phyloP scores from a whole-genome alignment of 2,329 filamentous ascomycete genomes.

The Colletotrichum sp. region DNA sequence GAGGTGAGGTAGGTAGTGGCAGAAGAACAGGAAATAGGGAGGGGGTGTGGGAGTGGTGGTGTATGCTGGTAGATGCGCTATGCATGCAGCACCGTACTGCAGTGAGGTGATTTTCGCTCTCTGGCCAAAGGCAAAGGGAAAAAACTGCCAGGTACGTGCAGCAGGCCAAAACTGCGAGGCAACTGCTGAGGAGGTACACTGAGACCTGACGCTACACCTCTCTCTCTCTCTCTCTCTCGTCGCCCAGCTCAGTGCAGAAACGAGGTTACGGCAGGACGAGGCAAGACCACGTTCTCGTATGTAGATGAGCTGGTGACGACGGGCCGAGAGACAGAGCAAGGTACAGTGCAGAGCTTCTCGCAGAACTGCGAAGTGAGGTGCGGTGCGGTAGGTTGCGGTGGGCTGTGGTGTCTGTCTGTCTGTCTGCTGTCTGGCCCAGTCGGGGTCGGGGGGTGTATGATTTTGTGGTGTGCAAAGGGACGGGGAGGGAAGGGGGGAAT shows the following conservation, averaged over 20 bases:
- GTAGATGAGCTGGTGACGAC: constrained; percentile 12
- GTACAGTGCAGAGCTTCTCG: not conserved
- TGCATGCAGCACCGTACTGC: constrained; percentile 17
- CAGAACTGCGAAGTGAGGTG: not conserved
- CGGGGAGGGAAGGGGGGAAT: constrained; percentile 7
- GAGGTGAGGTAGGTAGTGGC: not conserved
- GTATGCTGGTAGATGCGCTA: constrained; percentile 18
- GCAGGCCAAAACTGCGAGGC: not conserved
- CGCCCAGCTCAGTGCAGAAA: not conserved
- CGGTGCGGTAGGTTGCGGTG: not conserved
- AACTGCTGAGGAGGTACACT: not conserved
- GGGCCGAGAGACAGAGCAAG: constrained; percentile 11
- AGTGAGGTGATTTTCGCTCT: constrained; percentile 22
- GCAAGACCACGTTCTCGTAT: constrained; percentile 3
- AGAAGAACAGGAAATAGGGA: constrained; percentile 5
- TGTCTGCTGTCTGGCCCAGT: not conserved
- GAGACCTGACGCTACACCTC: not conserved
- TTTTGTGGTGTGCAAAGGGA: not conserved
- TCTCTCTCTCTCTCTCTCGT: not conserved
- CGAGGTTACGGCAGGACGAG: not conserved
- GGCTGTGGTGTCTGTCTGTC: not conserved
- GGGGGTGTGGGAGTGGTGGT: constrained; percentile 13
- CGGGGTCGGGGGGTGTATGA: not conserved
- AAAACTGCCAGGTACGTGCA: constrained; percentile 22
- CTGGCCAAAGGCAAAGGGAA: not conserved